Evolutionary conservation across 257 asterid species (phyloP).

Genomic region (Ajuga chamaepitys): DNA sequence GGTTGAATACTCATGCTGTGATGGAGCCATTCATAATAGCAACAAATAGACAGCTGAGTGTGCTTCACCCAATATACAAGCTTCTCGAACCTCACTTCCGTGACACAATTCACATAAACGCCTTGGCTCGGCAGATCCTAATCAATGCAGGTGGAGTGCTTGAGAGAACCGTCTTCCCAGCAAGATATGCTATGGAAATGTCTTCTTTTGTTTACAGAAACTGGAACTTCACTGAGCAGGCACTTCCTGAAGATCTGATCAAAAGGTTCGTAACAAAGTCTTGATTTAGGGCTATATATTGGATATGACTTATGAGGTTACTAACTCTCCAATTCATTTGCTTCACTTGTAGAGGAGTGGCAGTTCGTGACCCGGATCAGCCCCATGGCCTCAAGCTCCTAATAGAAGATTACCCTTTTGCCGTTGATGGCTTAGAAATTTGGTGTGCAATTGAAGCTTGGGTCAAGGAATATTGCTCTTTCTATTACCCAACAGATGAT

Average conservation of each 20-base stretch:
- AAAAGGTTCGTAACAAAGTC: slow-evolving; percentile 41
- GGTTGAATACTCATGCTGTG: slow-evolving; percentile 88
- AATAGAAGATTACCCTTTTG: slow-evolving; percentile 74
- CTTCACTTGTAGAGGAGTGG: slow-evolving; percentile 58
- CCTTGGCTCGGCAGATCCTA: slow-evolving; percentile 75
- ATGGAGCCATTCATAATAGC: slow-evolving; percentile 90
- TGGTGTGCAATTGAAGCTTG: slow-evolving; percentile 70
- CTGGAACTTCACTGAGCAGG: slow-evolving; percentile 83
- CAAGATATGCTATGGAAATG: slow-evolving; percentile 70
- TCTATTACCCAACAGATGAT: slow-evolving; percentile 42
- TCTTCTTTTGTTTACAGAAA: slow-evolving; percentile 48
- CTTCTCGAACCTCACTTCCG: slow-evolving; percentile 91
- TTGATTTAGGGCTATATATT: neutral
- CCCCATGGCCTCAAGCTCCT: slow-evolving; percentile 55
- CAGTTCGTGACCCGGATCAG: slow-evolving; percentile 41
- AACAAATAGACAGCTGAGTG: slow-evolving; percentile 60
- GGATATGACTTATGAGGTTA: neutral
- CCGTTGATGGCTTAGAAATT: slow-evolving; percentile 71
- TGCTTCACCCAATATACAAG: slow-evolving; percentile 77
- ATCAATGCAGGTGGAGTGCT: slow-evolving; percentile 79
- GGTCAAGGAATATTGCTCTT: slow-evolving; percentile 53
- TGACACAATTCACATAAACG: slow-evolving; percentile 80
- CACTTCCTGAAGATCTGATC: slow-evolving; percentile 72
- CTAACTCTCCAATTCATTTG: neutral
- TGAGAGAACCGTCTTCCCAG: slow-evolving; percentile 77